Evolutionary conservation across 345 rosid genomes (phyloP).

Genomic region (Lepidium africanum): DNA sequence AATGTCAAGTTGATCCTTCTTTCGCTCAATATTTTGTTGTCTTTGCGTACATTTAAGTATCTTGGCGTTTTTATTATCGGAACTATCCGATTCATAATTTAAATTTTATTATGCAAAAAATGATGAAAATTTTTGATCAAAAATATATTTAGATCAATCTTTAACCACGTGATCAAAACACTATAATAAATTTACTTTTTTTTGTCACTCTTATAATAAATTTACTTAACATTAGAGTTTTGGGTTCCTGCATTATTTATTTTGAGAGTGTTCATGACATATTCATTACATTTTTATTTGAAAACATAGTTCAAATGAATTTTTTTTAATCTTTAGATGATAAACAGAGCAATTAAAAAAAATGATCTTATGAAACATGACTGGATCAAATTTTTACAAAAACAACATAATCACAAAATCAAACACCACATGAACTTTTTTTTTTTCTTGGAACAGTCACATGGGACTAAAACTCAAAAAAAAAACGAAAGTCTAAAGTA

Average conservation of each 20-base stretch:
- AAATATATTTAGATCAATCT: too few relatives aligned
- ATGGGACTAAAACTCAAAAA: background rate
- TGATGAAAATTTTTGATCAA: too few relatives aligned
- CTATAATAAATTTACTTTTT: too few relatives aligned
- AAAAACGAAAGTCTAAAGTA: background rate
- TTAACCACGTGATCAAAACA: too few relatives aligned
- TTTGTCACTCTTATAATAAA: too few relatives aligned
- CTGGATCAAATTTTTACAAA: slow-evolving; percentile 5
- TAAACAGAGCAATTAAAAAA: background rate
- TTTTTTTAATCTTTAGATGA: background rate
- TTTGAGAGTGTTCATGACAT: too few relatives aligned
- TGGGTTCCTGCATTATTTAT: too few relatives aligned
- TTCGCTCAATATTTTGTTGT: background rate
- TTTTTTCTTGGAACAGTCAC: background rate
- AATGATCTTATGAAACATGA: background rate
- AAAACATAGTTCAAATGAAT: too few relatives aligned
- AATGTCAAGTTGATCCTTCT: background rate
- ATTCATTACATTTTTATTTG: too few relatives aligned
- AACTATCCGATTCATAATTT: too few relatives aligned
- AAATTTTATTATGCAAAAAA: too few relatives aligned
- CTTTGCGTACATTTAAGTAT: background rate
- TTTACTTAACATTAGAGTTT: too few relatives aligned
- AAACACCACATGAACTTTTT: slow-evolving; percentile 6
- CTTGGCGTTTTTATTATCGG: background rate
- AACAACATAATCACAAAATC: slow-evolving; percentile 14